A percentile compares a stretch with the other conserved stretches of the same genome.
These are phyloP conservation scores for Peronospora farinosa DNA, from an alignment of 352 stramenopile genomes.

Conservation along the genomic window DNA sequence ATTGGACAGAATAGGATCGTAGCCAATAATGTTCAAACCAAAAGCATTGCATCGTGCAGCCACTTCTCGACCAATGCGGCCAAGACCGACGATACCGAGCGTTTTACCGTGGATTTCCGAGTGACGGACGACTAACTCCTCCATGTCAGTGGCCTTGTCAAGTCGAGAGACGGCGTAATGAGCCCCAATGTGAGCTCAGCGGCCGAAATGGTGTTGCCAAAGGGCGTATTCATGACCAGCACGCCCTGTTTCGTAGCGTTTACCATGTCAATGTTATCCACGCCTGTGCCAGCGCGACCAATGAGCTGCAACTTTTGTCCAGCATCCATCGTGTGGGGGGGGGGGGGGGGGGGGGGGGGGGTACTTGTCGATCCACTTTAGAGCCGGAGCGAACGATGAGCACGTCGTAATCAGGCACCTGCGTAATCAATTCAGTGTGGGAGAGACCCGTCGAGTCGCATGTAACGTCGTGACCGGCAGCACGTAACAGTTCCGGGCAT, in stretches of 20 bases:
- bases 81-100: constrained; percentile 89
- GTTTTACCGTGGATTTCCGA: constrained; percentile 56
- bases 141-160: not conserved
- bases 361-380: constrained; percentile 63
- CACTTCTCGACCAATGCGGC: constrained; percentile 91
- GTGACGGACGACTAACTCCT: constrained; percentile 31
- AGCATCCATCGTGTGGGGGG: no score
- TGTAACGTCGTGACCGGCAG: constrained; percentile 82
- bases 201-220: constrained; percentile 92
- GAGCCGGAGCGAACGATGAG: constrained; percentile 84
- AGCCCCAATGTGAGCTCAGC: constrained; percentile 92
- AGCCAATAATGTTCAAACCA: constrained; percentile 92
- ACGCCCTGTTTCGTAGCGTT: constrained; percentile 88
- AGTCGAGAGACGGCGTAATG: constrained; percentile 72
- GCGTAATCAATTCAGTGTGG: constrained; percentile 55
- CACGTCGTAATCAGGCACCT: constrained; percentile 83
- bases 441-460: constrained; percentile 35
- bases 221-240: constrained; percentile 95
- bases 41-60: constrained; percentile 88
- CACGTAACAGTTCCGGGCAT: constrained; percentile 73
- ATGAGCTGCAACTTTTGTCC: constrained; percentile 71
- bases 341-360: no score
- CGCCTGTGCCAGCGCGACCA: constrained; percentile 84
- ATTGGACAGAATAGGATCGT: constrained; percentile 90
- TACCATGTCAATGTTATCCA: constrained; percentile 93